Conservation (phyloP, 108 stramenopile species). For the Phaeodactylum tricornutum region DNA sequence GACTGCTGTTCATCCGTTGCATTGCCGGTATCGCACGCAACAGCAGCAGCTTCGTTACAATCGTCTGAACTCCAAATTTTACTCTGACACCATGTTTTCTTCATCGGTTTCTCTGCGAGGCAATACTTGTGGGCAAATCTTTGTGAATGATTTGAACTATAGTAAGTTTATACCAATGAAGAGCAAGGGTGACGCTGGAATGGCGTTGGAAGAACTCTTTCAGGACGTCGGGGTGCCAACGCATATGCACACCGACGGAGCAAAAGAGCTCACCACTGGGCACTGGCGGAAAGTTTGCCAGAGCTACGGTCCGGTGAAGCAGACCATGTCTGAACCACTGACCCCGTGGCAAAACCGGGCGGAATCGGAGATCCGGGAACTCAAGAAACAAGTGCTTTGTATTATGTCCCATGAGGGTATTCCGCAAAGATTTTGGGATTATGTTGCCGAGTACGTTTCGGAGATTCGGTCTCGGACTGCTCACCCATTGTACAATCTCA, state of each 20-base stretch:
- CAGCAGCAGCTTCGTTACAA: slow-evolving; percentile 1
- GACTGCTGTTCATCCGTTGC: slow-evolving; percentile 6
- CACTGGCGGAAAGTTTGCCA: too few species aligned
- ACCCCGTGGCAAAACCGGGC: too few species aligned
- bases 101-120: background rate
- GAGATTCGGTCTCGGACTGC: slow-evolving; percentile 3
- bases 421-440: slow-evolving; percentile 23
- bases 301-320: slow-evolving; percentile 17
- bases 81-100: background rate
- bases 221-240: too few species aligned
- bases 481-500: slow-evolving; percentile 5
- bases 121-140: background rate
- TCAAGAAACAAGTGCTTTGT: slow-evolving; percentile 22
- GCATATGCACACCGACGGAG: too few species aligned
- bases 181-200: too few species aligned
- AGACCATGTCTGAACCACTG: slow-evolving; percentile 13
- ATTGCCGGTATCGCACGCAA: slow-evolving; percentile 14
- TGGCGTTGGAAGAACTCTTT: too few species aligned
- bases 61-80: background rate
- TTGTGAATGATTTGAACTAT: slow-evolving; percentile 8
- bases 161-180: too few species aligned
- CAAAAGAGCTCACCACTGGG: too few species aligned
- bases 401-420: too few species aligned
- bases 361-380: too few species aligned
- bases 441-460: slow-evolving; percentile 7